Conservation (phyloP, 2,329 filamentous ascomycete species). For the Apiospora kogelbergensis region DNA sequence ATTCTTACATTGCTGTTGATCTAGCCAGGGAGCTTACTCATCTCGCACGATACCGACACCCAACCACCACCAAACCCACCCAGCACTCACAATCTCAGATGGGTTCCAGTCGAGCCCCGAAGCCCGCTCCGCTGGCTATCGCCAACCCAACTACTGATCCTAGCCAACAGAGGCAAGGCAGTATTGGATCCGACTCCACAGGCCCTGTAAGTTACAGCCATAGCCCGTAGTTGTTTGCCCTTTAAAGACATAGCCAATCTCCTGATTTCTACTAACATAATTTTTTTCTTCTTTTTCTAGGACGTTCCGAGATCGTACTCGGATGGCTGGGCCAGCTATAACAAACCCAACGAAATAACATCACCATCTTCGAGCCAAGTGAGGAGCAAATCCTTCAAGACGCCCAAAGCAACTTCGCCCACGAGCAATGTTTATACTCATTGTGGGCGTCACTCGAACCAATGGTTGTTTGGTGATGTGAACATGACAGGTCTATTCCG, state of each 20-base stretch:
- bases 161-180: slow-evolving; percentile 22
- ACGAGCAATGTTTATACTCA: slow-evolving; percentile 53
- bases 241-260: background rate
- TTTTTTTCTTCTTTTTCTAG: background rate
- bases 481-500: slow-evolving; percentile 45
- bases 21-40: background rate
- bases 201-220: background rate
- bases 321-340: slow-evolving; percentile 10
- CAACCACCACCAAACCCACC: background rate
- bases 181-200: slow-evolving; percentile 22
- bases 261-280: background rate
- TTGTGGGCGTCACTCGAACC: slow-evolving; percentile 55
- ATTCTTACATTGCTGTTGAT: background rate
- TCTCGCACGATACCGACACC: background rate
- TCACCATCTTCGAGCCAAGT: slow-evolving; percentile 21
- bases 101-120: slow-evolving; percentile 19
- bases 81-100: slow-evolving; percentile 18
- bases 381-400: slow-evolving; percentile 21
- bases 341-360: background rate
- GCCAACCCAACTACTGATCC: slow-evolving; percentile 15
- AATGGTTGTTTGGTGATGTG: slow-evolving; percentile 52
- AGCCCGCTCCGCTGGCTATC: slow-evolving; percentile 18
- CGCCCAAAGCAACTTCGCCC: slow-evolving; percentile 34
- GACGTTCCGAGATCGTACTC: slow-evolving; percentile 1
- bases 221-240: background rate